Evolutionary conservation across 805 yeast genomes (phyloP), one percentile per base, ranked within the genome.

Genomic region (Yamadazyma sp.): DNA sequence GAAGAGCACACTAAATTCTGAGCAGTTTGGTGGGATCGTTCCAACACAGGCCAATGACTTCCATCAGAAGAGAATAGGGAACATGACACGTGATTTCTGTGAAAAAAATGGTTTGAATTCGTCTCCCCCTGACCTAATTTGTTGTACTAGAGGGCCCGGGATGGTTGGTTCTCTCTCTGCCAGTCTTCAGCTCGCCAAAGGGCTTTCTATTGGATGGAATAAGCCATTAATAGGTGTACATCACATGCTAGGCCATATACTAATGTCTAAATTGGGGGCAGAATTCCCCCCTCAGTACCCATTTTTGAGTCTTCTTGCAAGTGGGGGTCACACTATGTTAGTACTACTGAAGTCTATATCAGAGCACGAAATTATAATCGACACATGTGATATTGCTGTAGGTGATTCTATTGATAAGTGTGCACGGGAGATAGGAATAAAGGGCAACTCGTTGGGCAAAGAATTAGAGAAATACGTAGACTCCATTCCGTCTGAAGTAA

Each of bases 101-200:
- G 23, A 18, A 0, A 61, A 51, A 32, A 60, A 67, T 49, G 37
- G 45, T 2, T 26, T 30, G 2, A 32, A 55, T 1, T 7, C 15
- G 0, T 50, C 47, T 18, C 66, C 67, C 0, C 87, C 89, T 0
- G 95, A 86, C 54, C 55, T 93, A 31, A 74, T 93, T 1, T 84
- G 95, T 57, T 95, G 83, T 4, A 93, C 99, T 0, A 66, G 95
- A 47, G 99, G 99, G 0, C 99, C 99, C 0, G 99, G 99, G 0
- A 88, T 93, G 96, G 76, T 80, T 6, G 96, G 97, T 0, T 83
- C 95, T 0, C 66, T 93, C 10, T 74, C 87, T 7, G 82, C 87
- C 0, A 95, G 97, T 1, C 67, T 84, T 16, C 93, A 85, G 52
- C 61, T 87, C 27, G 95, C 95, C 0, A 84, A 87, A 50, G 99